A percentile compares a stretch with the other conserved stretches of the same genome.
phyloP scores from a whole-genome alignment of 1,284 basidiomycete genomes.

The Neonothopanus nambi region DNA sequence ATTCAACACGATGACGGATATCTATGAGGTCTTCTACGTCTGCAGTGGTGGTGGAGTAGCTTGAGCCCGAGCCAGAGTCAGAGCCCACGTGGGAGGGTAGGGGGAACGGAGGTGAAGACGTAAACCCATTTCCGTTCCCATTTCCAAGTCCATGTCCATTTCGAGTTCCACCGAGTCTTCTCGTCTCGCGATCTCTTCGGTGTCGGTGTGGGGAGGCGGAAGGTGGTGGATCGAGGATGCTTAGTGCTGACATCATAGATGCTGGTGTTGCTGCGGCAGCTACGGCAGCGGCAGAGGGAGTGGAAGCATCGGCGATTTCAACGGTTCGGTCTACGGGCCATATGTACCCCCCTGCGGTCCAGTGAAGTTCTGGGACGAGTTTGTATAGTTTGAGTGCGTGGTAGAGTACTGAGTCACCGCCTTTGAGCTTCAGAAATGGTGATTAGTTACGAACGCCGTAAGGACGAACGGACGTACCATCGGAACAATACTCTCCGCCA shows the following conservation, averaged over 20 bases:
- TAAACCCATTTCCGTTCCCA: not conserved
- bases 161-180: no score
- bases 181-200: no score
- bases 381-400: constrained; percentile 77
- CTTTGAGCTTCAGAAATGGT: constrained; percentile 56
- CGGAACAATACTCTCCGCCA: constrained; percentile 71
- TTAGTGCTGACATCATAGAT: constrained; percentile 27
- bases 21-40: constrained; percentile 40
- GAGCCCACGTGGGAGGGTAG: constrained; percentile 16
- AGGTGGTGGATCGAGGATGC: constrained; percentile 14
- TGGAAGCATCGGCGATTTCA: constrained; percentile 47
- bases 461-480: constrained; percentile 47
- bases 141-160: no score
- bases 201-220: no score
- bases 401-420: constrained; percentile 72
- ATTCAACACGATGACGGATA: constrained; percentile 57
- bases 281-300: constrained; percentile 29
- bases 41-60: constrained; percentile 35
- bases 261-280: constrained; percentile 31
- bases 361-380: constrained; percentile 70
- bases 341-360: constrained; percentile 77
- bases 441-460: not conserved
- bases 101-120: constrained; percentile 9
- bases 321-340: constrained; percentile 75
- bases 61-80: constrained; percentile 40